Conservation (phyloP, 192 early-diverging fungal genomes). For the Chytriomyces sp. region DNA sequence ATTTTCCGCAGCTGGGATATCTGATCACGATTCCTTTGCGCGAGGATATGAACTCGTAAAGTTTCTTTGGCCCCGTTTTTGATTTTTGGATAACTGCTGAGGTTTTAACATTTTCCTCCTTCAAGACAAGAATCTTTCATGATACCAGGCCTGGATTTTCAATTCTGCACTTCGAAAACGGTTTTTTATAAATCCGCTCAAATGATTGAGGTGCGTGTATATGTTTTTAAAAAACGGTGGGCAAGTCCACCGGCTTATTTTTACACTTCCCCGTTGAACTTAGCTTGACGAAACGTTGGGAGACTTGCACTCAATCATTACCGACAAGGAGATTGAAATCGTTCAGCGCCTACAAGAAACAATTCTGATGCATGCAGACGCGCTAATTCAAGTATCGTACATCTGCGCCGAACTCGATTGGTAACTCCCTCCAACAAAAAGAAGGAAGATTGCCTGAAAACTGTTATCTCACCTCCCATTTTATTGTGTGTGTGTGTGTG, state of each 20-base stretch:
- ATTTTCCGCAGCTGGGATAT: conserved; percentile 82
- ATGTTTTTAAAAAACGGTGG: neutral
- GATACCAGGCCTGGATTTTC: conserved; percentile 29
- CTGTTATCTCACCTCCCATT: too few species aligned
- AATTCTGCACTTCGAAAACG: conserved; percentile 71
- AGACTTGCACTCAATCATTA: conserved; percentile 84
- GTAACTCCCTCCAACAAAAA: too few species aligned
- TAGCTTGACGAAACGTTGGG: conserved; percentile 79
- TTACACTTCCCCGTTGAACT: conserved; percentile 17
- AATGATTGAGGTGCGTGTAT: conserved; percentile 50
- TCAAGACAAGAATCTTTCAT: conserved; percentile 25
- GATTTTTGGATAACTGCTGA: neutral
- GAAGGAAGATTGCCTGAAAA: neutral
- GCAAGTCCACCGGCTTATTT: neutral
- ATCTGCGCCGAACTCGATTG: conserved; percentile 73
- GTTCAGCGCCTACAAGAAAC: conserved; percentile 72
- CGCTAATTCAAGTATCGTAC: conserved; percentile 47
- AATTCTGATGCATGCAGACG: conserved; percentile 46
- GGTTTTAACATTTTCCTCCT: neutral
- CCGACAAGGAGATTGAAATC: conserved; percentile 85
- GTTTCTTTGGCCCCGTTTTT: conserved; percentile 36
- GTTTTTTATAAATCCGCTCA: conserved; percentile 74
- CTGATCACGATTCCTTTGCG: conserved; percentile 71
- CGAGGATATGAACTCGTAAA: conserved; percentile 51
- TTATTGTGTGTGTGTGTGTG: neutral